Conservation (phyloP, 345 rosid genomes). For the Eutrema yunnanense region DNA sequence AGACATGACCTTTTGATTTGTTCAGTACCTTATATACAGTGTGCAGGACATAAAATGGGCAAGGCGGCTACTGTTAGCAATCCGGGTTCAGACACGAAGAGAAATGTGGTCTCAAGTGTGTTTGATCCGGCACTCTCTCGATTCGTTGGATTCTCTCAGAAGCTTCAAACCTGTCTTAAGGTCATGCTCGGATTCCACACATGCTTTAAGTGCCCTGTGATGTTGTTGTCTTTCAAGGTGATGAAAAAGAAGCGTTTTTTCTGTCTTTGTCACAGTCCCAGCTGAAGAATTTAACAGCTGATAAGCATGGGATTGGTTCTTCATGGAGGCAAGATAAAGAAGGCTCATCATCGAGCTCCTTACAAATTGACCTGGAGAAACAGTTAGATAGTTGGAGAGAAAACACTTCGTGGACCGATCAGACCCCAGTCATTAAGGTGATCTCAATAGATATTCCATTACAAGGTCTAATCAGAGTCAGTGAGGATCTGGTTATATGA, state of each 20-base stretch:
- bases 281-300: slow-evolving; percentile 40
- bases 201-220: background rate
- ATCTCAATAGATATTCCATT: slow-evolving; percentile 3
- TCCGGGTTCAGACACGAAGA: slow-evolving; percentile 23
- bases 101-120: slow-evolving; percentile 29
- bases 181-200: slow-evolving; percentile 23
- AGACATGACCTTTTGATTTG: background rate
- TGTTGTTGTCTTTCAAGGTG: background rate
- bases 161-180: slow-evolving; percentile 45
- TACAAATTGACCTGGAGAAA: slow-evolving; percentile 47
- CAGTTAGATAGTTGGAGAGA: slow-evolving; percentile 76
- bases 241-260: slow-evolving; percentile 1
- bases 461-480: background rate
- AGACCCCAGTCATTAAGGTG: slow-evolving; percentile 60
- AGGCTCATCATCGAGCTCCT: slow-evolving; percentile 23
- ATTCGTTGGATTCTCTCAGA: slow-evolving; percentile 50
- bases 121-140: slow-evolving; percentile 53
- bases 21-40: background rate
- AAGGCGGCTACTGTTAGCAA: slow-evolving; percentile 31
- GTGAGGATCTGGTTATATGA: slow-evolving; percentile 7
- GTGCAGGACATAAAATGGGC: slow-evolving; percentile 26
- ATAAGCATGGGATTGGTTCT: slow-evolving; percentile 32
- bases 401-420: slow-evolving; percentile 65
- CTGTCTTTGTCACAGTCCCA: slow-evolving; percentile 40
- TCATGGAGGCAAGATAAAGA: slow-evolving; percentile 36